Evolutionary conservation across 140 eudicot species (phyloP).

Genomic region (Ambrosia hybrid): DNA sequence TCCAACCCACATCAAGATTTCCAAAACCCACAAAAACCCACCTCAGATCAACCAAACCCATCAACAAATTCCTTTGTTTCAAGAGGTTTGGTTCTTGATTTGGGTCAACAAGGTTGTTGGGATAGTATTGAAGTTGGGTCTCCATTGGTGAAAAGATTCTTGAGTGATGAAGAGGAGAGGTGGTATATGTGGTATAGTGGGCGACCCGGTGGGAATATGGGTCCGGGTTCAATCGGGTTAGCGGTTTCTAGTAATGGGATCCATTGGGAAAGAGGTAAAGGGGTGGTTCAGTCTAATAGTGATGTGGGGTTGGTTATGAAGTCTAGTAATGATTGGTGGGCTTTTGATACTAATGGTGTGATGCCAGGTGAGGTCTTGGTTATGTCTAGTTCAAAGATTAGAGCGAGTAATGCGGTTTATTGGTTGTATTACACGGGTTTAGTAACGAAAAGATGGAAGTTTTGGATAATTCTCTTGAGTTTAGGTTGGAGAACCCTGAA

Average conservation of each 20-base stretch:
- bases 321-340: conserved; percentile 89
- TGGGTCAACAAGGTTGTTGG: conserved; percentile 69
- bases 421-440: conserved; percentile 86
- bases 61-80: conserved; percentile 44
- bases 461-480: conserved; percentile 33
- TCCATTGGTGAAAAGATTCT: conserved; percentile 84
- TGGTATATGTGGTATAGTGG: conserved; percentile 99
- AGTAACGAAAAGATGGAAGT: conserved; percentile 53
- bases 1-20: conserved; percentile 30
- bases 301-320: conserved; percentile 77
- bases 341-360: conserved; percentile 76
- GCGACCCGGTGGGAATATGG: conserved; percentile 41
- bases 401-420: conserved; percentile 67
- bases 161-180: conserved; percentile 93
- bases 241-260: conserved; percentile 93
- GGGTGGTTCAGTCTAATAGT: conserved; percentile 45
- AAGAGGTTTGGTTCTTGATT: conserved; percentile 72
- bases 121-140: conserved; percentile 84
- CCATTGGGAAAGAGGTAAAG: conserved; percentile 87
- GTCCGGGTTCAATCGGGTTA: conserved; percentile 61
- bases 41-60: conserved; percentile 30
- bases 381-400: conserved; percentile 78
- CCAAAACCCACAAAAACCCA: conserved; percentile 38
- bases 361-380: conserved; percentile 75
- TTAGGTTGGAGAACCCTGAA: conserved; percentile 43